These are phyloP conservation scores for Aspergillus floridensis DNA, from an alignment of 2,329 filamentous ascomycete genomes.

Conservation along the genomic window DNA sequence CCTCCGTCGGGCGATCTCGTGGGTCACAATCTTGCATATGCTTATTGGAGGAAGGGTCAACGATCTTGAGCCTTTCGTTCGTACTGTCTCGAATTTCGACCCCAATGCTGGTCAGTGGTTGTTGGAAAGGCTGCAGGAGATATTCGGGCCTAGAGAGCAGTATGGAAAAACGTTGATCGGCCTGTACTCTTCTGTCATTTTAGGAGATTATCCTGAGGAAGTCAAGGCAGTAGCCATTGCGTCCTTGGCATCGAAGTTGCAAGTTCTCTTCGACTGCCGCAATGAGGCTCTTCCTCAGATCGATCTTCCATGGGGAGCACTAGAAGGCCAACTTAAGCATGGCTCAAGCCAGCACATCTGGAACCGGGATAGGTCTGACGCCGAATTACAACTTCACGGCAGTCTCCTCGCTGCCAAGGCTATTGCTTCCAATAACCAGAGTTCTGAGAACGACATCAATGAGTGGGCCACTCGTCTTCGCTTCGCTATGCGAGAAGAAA, in stretches of 20 bases:
- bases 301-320: conserved; percentile 26
- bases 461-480: conserved; percentile 36
- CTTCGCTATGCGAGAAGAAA: conserved; percentile 43
- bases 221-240: conserved; percentile 31
- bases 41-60: conserved; percentile 19
- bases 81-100: conserved; percentile 29
- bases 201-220: conserved; percentile 22
- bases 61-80: conserved; percentile 23
- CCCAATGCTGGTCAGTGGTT: conserved; percentile 37
- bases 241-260: conserved; percentile 35
- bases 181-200: conserved; percentile 34
- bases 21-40: conserved; percentile 28
- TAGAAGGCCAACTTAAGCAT: conserved; percentile 27
- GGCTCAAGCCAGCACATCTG: conserved; percentile 25
- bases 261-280: conserved; percentile 25
- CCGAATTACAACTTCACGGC: conserved; percentile 38
- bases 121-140: conserved; percentile 30
- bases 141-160: conserved; percentile 20
- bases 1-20: conserved; percentile 35
- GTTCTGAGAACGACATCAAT: conserved; percentile 25
- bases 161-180: conserved; percentile 25
- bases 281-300: conserved; percentile 19
- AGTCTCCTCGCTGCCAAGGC: conserved; percentile 34
- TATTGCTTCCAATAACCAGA: conserved; percentile 11
- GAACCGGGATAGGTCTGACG: conserved; percentile 39